Evolutionary conservation across 768 basidiomycete genomes (phyloP), one percentile per base, ranked within the genome.

Genomic region (Tricholoma sp.): DNA sequence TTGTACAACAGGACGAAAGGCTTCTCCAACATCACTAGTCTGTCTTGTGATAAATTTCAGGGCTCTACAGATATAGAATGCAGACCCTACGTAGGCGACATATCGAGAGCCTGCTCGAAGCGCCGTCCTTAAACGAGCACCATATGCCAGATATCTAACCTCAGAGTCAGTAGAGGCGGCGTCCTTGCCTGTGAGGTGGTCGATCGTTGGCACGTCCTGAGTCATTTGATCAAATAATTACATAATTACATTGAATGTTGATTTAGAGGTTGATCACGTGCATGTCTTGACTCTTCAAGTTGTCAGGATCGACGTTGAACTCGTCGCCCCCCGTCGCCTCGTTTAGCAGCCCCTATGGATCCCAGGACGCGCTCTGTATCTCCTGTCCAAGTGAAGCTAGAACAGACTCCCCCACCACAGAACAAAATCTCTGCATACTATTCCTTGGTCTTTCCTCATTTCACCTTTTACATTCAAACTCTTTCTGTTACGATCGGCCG

Each of bases 401-500:
- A 69, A 24, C 68, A 68, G 9, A 67, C 71, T 12, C 69, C 74
- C 49, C 72, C 78, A 34, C 66, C 71, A 24, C 81, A 86, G 61
- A 85, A 88, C 74, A 91, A 85, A 82, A 92, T 94, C 68, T 86
- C 87, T 70, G 94, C 94, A 59, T 96, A 94, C 69, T 95, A 94
- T 75, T 89, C 88, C 69, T 88, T 96, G 57, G 90, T 93, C 71
- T 97, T 97, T 69, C 91, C 91, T 31, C 84, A 87, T 70, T 95
- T 94, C 75, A 92, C 92, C 55, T 98, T 97, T 75, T 99, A 95
- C 78, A 89, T 99, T 56, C 91, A 97, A 75, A 98, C 93, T 19
- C 86, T 97, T 61, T 86, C 84, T 39, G 89, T 97, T 64, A 93
- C 93, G 57, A 95, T 99, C 71, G 97, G 97, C 41, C 84, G 97